Evolutionary conservation across 2,329 filamentous ascomycete species (phyloP).

Genomic region (Apiospora koreana): DNA sequence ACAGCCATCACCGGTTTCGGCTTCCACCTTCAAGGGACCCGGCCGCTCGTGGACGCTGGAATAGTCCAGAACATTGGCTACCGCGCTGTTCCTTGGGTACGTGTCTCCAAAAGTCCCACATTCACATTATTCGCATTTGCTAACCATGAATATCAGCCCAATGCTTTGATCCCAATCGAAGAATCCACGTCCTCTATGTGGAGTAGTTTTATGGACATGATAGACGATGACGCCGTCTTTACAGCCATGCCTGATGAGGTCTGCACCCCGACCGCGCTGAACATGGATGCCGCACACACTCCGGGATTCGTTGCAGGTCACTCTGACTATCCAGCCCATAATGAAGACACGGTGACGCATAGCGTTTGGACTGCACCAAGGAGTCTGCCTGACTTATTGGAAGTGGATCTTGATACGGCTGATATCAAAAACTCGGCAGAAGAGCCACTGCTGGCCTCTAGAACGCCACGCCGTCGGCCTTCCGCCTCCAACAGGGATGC

Average conservation of each 20-base stretch:
- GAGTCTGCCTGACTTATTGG: neutral
- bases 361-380: neutral
- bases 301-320: neutral
- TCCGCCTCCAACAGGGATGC: constrained; percentile 18
- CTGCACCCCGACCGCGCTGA: neutral
- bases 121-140: neutral
- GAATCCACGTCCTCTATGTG: neutral
- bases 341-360: neutral
- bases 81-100: constrained; percentile 24
- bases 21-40: constrained; percentile 44
- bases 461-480: constrained; percentile 22
- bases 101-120: neutral
- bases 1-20: constrained; percentile 53
- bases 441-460: constrained; percentile 13
- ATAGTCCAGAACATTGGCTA: constrained; percentile 43
- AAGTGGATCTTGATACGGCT: neutral
- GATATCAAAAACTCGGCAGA: neutral
- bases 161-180: neutral
- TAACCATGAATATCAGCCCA: neutral
- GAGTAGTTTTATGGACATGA: neutral
- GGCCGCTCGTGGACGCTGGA: constrained; percentile 45
- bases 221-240: neutral
- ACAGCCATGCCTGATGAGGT: neutral
- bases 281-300: neutral
- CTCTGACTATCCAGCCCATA: neutral